Base-by-base conservation (phyloP, 495 filamentous ascomycete genomes). In the Penicillium maclennaniae region DNA sequence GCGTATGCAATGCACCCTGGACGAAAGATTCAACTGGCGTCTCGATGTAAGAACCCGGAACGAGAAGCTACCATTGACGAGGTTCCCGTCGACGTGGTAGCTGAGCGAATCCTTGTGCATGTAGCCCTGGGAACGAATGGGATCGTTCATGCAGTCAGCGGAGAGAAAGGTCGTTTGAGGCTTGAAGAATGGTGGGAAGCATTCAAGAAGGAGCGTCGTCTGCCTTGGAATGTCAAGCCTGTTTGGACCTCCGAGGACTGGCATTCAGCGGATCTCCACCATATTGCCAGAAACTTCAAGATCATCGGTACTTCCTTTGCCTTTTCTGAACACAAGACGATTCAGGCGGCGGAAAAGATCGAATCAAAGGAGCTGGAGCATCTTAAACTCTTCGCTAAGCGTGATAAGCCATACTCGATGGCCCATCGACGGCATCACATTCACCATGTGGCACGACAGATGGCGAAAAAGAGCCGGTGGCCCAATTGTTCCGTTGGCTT, bases 51-150 rank as follows among this genome's bases (percentile, higher is more conserved):
- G 19, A 45, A 67, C 7, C 68, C 68, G 2, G 49, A 62, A 0
- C n/a, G 49, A 36, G 56, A 71, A 9, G 53, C 57, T 2, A 66
- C 60, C 1, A 58, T 63, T 21, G 69, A 72, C 27, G 67, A 70
- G 41, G 65, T 72, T 7, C 67, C 67, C 3, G 62, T 72, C 12
- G 69, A 72, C 42, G 61, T 70, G 0, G 69, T 70, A 0, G 67
- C 56, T 1, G 68, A 70, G 37, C 49, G 65, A 19, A 43, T 62
- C 0, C 49, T 70, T 0, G 53, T 58, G 4, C 69, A 72, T 50
- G 47, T 61, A 5, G 66, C 63, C 2, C 4, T 48, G 0, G 57
- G 60, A 0, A 63, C 61, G 1, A 58, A 25, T 23, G 65, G 63
- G 14, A 58, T 38, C 23, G 51, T 72, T 4, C 69, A 72, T 46